Conservation (phyloP, 1,139 yeast genomes). For the Suhomyces panamericanus region DNA sequence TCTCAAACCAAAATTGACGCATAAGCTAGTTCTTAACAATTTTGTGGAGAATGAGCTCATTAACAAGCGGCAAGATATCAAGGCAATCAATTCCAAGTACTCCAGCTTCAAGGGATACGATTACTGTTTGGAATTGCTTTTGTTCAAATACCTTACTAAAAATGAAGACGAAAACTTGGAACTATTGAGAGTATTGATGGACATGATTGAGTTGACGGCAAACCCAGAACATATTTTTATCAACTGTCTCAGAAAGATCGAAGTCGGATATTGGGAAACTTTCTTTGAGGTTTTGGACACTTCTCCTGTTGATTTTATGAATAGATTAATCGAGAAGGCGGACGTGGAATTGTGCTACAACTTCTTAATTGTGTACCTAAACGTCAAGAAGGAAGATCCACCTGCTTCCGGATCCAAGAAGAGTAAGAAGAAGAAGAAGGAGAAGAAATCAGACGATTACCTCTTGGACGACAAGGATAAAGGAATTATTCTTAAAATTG, state of each 20-base stretch:
- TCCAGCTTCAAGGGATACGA: slow-evolving; percentile 32
- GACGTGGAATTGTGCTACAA: slow-evolving; percentile 46
- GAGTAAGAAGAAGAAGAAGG: slow-evolving; percentile 3
- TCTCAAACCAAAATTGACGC: slow-evolving; percentile 29
- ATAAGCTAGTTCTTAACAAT: slow-evolving; percentile 38
- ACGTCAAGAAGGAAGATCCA: slow-evolving; percentile 36
- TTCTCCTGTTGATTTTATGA: slow-evolving; percentile 44
- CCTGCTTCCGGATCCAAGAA: slow-evolving; percentile 9
- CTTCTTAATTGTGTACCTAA: slow-evolving; percentile 43
- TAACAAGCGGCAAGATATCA: slow-evolving; percentile 19
- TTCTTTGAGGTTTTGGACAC: slow-evolving; percentile 37
- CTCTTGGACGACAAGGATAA: slow-evolving; percentile 32
- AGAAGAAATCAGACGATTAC: slow-evolving; percentile 2
- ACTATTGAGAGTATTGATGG: slow-evolving; percentile 26
- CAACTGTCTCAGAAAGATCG: slow-evolving; percentile 47
- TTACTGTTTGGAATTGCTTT: slow-evolving; percentile 42
- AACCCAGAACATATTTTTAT: slow-evolving; percentile 37
- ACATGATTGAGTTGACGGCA: slow-evolving; percentile 31
- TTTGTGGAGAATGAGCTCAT: slow-evolving; percentile 42
- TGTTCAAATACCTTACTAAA: slow-evolving; percentile 32
- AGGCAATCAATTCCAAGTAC: slow-evolving; percentile 27
- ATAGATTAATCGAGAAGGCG: slow-evolving; percentile 31
- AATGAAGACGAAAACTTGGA: slow-evolving; percentile 11
- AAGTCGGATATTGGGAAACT: slow-evolving; percentile 40
- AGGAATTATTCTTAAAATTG: slow-evolving; percentile 35